phyloP scores from a whole-genome alignment of 2,329 filamentous ascomycete species.

The Coleophoma eucalyptorum region DNA sequence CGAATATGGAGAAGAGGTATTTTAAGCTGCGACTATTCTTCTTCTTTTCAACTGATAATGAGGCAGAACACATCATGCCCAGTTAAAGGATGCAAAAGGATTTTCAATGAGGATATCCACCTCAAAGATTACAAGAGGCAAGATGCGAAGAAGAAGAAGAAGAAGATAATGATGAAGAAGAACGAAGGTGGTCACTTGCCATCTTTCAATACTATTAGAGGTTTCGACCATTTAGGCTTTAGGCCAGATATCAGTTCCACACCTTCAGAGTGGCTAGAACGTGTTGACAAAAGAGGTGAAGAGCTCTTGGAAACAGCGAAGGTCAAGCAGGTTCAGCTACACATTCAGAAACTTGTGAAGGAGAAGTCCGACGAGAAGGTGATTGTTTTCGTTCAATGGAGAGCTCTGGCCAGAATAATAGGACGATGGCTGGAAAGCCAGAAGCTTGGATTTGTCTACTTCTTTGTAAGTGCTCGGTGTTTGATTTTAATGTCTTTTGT shows the following conservation, averaged over 20 bases:
- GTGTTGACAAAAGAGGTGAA: not conserved
- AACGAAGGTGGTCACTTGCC: not conserved
- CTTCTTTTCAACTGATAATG: too few relatives aligned
- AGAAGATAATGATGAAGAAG: too few relatives aligned
- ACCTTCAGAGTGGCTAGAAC: not conserved
- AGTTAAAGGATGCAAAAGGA: not conserved
- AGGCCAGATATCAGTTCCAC: not conserved
- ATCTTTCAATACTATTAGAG: not conserved
- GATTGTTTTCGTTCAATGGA: conserved; percentile 55
- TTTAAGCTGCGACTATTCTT: too few relatives aligned
- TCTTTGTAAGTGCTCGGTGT: conserved; percentile 25
- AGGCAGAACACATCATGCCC: not conserved
- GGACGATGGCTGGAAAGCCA: conserved; percentile 40
- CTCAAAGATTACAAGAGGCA: not conserved
- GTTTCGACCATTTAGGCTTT: not conserved
- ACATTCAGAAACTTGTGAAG: not conserved
- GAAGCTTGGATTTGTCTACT: conserved; percentile 32
- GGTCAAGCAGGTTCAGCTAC: not conserved
- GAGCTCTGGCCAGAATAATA: conserved; percentile 45
- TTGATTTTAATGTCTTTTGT: too few relatives aligned
- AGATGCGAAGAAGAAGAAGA: not conserved
- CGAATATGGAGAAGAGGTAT: not conserved
- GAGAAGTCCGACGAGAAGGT: conserved; percentile 42
- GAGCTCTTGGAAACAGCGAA: not conserved
- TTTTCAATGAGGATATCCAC: not conserved